Conservation (phyloP, 495 filamentous ascomycete species). For the Xylaria scruposa region DNA sequence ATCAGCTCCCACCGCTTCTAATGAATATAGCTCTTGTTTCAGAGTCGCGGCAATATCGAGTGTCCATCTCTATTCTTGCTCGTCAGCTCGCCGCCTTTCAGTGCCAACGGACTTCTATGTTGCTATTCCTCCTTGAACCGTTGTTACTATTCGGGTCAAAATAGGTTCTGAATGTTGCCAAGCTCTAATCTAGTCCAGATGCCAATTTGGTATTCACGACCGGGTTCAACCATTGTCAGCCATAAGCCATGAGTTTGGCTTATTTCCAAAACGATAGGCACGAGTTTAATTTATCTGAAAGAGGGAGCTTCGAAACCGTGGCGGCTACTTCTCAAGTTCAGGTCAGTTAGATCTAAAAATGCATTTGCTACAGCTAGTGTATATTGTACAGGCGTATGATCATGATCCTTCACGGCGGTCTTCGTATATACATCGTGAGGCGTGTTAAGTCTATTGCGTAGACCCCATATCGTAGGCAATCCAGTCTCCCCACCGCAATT, state of each 20-base stretch:
- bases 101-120: conserved; percentile 1
- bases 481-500: not conserved
- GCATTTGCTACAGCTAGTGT: conserved; percentile 1
- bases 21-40: conserved; percentile 2
- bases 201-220: not conserved
- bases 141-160: not conserved
- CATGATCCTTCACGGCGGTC: not conserved
- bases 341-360: conserved; percentile 16
- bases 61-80: not conserved
- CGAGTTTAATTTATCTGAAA: not conserved
- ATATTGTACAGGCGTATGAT: conserved; percentile 1
- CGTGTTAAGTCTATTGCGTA: not conserved
- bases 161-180: not conserved
- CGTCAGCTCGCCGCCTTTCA: not conserved
- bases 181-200: not conserved
- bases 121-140: not conserved
- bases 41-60: conserved; percentile 1
- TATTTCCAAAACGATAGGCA: not conserved
- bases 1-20: not conserved
- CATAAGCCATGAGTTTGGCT: not conserved
- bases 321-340: not conserved
- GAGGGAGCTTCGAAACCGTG: not conserved
- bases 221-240: conserved; percentile 10
- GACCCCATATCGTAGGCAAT: not conserved
- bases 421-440: conserved; percentile 16